A percentile compares a stretch with the other conserved stretches of the same genome.
Evolutionary conservation across 2,329 filamentous ascomycete species (phyloP).

Genomic region (Xenoacremonium recifei): DNA sequence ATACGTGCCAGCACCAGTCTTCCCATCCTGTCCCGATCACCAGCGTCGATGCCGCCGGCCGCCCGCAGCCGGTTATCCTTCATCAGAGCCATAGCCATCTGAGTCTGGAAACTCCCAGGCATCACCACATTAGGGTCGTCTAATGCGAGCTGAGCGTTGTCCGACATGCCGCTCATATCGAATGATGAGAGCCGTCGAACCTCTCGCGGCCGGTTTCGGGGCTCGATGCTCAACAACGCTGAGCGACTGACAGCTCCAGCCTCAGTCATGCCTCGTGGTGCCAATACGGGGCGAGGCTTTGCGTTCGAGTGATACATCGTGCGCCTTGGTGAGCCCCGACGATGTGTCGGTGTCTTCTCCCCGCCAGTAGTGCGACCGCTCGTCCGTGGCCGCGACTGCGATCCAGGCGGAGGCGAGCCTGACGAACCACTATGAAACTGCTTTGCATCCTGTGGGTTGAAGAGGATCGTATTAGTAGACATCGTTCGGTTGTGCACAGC

Average conservation of each 20-base stretch:
- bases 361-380: constrained; percentile 30
- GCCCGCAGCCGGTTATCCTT: constrained; percentile 52
- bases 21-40: constrained; percentile 67
- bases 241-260: constrained; percentile 37
- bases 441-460: constrained; percentile 61
- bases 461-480: constrained; percentile 82
- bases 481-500: constrained; percentile 67
- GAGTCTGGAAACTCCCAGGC: constrained; percentile 76
- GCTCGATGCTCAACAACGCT: constrained; percentile 51
- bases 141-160: constrained; percentile 57
- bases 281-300: constrained; percentile 56
- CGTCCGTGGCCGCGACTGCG: constrained; percentile 35
- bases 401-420: constrained; percentile 37
- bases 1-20: constrained; percentile 83
- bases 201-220: constrained; percentile 39
- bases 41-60: constrained; percentile 34
- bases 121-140: constrained; percentile 62
- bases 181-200: constrained; percentile 58
- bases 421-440: constrained; percentile 41
- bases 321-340: constrained; percentile 47
- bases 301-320: constrained; percentile 42
- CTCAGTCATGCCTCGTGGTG: constrained; percentile 37
- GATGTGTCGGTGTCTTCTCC: constrained; percentile 36
- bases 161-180: constrained; percentile 73
- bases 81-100: constrained; percentile 72